A percentile compares a stretch with the other conserved stretches of the same genome.
phyloP scores from a whole-genome alignment of 805 yeast species.

The Debaryomyces maramus region DNA sequence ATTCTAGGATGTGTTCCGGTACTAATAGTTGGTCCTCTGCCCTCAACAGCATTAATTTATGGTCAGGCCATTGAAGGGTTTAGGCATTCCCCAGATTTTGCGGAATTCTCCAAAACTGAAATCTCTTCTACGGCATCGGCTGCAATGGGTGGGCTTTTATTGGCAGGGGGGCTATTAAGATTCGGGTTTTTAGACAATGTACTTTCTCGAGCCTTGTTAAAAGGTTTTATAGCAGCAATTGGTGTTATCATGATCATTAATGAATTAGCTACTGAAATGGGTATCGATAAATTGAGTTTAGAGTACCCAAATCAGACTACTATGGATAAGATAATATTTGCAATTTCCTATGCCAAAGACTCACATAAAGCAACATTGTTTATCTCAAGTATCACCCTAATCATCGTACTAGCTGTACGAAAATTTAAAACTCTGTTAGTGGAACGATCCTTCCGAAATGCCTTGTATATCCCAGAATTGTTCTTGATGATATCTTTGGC shows the following conservation, averaged over 20 bases:
- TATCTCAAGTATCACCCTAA: slow-evolving; percentile 22
- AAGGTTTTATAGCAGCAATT: slow-evolving; percentile 85
- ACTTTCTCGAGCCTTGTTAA: slow-evolving; percentile 68
- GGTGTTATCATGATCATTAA: slow-evolving; percentile 76
- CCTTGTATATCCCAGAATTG: slow-evolving; percentile 32
- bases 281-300: slow-evolving; percentile 20
- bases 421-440: slow-evolving; percentile 17
- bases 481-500: slow-evolving; percentile 31
- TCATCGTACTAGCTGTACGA: slow-evolving; percentile 21
- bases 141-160: slow-evolving; percentile 64
- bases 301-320: slow-evolving; percentile 24
- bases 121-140: slow-evolving; percentile 64
- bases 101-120: slow-evolving; percentile 47
- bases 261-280: slow-evolving; percentile 51
- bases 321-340: slow-evolving; percentile 19
- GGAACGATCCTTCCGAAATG: slow-evolving; percentile 16
- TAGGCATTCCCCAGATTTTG: slow-evolving; percentile 33
- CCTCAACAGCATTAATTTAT: slow-evolving; percentile 78
- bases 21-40: slow-evolving; percentile 90
- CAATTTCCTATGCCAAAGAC: slow-evolving; percentile 8
- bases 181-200: slow-evolving; percentile 83
- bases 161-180: slow-evolving; percentile 68
- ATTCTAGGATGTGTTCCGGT: slow-evolving; percentile 84
- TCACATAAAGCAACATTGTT: slow-evolving; percentile 16
- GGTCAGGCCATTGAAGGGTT: slow-evolving; percentile 68